Evolutionary conservation across 1,284 basidiomycete species (phyloP).

Genomic region (Sporisorium reilianum): DNA sequence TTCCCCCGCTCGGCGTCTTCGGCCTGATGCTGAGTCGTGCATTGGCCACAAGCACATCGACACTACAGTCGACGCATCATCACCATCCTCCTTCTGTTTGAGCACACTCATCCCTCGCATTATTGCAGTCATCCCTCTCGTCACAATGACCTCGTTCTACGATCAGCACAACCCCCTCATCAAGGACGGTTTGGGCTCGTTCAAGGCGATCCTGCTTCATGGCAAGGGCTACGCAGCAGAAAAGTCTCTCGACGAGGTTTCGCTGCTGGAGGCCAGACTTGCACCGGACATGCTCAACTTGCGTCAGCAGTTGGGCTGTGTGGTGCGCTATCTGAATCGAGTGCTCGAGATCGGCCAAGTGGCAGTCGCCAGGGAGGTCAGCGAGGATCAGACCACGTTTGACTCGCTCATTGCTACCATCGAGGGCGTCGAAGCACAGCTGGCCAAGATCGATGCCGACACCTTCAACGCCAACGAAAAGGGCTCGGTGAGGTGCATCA

Average conservation of each 20-base stretch:
- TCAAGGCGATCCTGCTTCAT: background rate
- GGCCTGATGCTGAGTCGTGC: too few species aligned
- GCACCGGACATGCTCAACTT: background rate
- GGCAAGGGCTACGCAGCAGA: background rate
- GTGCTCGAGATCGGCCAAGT: constrained; percentile 3
- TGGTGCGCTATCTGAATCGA: background rate
- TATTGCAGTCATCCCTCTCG: background rate
- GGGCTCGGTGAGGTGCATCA: background rate
- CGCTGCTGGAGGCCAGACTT: background rate
- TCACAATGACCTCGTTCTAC: background rate
- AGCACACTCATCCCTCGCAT: background rate
- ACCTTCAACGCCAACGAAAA: background rate
- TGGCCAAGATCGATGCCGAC: background rate
- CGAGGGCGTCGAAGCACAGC: background rate
- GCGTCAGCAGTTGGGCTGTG: constrained; percentile 3
- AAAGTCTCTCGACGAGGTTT: background rate
- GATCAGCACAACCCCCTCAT: background rate
- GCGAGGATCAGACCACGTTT: background rate
- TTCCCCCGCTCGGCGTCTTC: too few species aligned
- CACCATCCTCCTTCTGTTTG: too few species aligned
- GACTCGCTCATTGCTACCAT: background rate
- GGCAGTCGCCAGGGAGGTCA: background rate
- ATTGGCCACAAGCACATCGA: too few species aligned
- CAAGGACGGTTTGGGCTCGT: background rate
- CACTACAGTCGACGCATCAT: too few species aligned